Conservation (phyloP, 805 yeast species). For the Pichia nanzhaoensis region DNA sequence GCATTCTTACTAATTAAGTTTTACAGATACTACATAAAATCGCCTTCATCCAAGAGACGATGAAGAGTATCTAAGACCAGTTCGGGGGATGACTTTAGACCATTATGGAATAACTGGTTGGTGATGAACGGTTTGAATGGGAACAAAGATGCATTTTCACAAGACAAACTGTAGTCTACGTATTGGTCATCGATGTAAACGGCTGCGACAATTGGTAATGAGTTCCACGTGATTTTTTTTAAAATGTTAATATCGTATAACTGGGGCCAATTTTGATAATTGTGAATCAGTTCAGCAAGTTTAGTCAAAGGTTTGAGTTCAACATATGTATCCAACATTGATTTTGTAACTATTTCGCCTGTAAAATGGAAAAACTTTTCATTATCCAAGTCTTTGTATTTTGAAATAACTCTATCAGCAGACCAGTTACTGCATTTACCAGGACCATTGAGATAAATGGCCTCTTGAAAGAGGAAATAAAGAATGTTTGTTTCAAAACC, state of each 20-base stretch:
- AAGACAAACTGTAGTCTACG: slow-evolving; percentile 40
- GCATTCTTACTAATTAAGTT: too few species aligned
- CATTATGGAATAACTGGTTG: slow-evolving; percentile 46
- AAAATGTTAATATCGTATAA: slow-evolving; percentile 24
- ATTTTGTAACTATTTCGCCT: slow-evolving; percentile 13
- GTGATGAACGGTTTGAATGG: slow-evolving; percentile 37
- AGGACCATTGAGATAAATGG: slow-evolving; percentile 45
- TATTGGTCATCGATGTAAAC: slow-evolving; percentile 44
- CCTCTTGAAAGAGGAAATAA: slow-evolving; percentile 52
- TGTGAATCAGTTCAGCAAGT: slow-evolving; percentile 30
- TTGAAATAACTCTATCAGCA: slow-evolving; percentile 32
- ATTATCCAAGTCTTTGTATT: neutral
- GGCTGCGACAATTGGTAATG: slow-evolving; percentile 42
- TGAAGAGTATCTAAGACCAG: slow-evolving; percentile 36
- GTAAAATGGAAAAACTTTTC: slow-evolving; percentile 17
- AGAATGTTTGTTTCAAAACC: slow-evolving; percentile 49
- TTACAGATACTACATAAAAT: slow-evolving; percentile 9
- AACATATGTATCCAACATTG: neutral
- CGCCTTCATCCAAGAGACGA: slow-evolving; percentile 32
- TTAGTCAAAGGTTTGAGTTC: neutral
- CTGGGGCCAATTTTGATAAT: slow-evolving; percentile 25
- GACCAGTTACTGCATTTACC: slow-evolving; percentile 39
- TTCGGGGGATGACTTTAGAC: slow-evolving; percentile 37
- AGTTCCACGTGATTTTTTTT: slow-evolving; percentile 11
- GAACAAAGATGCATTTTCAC: slow-evolving; percentile 14